phyloP scores from a whole-genome alignment of 495 filamentous ascomycete genomes.

The Umbilicaria muhlenbergii region DNA sequence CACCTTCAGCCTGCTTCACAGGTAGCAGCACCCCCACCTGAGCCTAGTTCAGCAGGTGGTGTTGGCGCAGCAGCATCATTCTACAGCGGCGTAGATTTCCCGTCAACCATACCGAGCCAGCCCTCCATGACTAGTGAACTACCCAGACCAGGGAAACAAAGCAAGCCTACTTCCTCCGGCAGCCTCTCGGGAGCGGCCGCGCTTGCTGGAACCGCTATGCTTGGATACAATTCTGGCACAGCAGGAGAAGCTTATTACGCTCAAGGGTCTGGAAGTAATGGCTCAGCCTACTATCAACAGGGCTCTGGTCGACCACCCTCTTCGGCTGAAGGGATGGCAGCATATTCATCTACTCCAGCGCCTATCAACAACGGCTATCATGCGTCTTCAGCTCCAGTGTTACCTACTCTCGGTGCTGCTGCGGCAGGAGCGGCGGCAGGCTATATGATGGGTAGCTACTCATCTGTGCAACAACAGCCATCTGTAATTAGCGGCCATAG shows the following conservation, averaged over 20 bases:
- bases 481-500: constrained; percentile 12
- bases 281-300: background rate
- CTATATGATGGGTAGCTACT: constrained; percentile 29
- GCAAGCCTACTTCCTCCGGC: background rate
- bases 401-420: constrained; percentile 25
- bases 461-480: constrained; percentile 19
- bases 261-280: background rate
- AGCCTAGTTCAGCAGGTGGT: constrained; percentile 33
- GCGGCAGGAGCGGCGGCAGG: constrained; percentile 33
- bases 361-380: constrained; percentile 6
- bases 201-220: background rate
- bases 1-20: constrained; percentile 35
- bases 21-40: constrained; percentile 30
- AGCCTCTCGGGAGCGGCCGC: background rate
- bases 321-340: background rate
- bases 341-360: background rate
- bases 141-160: constrained; percentile 2
- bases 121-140: constrained; percentile 17
- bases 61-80: constrained; percentile 37
- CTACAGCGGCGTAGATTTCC: constrained; percentile 12
- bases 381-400: constrained; percentile 12
- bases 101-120: constrained; percentile 8
- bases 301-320: background rate
- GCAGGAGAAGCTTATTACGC: background rate
- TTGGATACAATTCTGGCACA: background rate